Percentiles rank a stretch among this genome's conserved stretches.
Evolutionary conservation across 2,329 filamentous ascomycete species (phyloP).

Genomic region (Ophiostoma sp.): DNA sequence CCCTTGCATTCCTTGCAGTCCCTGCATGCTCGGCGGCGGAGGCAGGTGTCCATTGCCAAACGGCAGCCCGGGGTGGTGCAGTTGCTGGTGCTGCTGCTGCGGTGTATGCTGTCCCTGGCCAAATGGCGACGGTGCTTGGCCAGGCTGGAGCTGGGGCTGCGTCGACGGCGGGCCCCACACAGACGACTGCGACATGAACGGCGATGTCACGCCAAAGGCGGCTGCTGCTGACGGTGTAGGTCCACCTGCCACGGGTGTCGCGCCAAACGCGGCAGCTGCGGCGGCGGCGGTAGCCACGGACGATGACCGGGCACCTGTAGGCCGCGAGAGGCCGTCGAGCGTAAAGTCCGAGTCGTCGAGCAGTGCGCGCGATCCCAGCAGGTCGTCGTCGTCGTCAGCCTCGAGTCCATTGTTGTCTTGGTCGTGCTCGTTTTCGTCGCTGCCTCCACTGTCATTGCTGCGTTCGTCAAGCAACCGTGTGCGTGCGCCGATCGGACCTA

Average conservation of each 20-base stretch:
- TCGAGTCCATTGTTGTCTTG: background rate
- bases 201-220: conserved; percentile 21
- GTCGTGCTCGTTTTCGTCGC: background rate
- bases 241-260: background rate
- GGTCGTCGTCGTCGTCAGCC: conserved; percentile 32
- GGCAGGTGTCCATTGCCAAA: conserved; percentile 11
- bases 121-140: background rate
- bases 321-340: background rate
- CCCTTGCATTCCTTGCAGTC: conserved; percentile 2
- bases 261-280: conserved; percentile 26
- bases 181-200: conserved; percentile 22
- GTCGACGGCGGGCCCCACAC: conserved; percentile 19
- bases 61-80: conserved; percentile 11
- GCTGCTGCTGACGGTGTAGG: background rate
- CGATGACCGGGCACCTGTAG: conserved; percentile 29
- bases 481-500: background rate
- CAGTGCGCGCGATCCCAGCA: conserved; percentile 85
- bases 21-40: conserved; percentile 7
- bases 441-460: background rate
- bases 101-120: conserved; percentile 2
- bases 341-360: conserved; percentile 54
- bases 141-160: background rate
- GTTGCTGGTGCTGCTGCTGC: conserved; percentile 12
- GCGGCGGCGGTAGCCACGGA: conserved; percentile 26
- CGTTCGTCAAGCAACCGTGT: background rate